Conservation (phyloP, 306 rosid genomes). For the Acacia acuminata region DNA sequence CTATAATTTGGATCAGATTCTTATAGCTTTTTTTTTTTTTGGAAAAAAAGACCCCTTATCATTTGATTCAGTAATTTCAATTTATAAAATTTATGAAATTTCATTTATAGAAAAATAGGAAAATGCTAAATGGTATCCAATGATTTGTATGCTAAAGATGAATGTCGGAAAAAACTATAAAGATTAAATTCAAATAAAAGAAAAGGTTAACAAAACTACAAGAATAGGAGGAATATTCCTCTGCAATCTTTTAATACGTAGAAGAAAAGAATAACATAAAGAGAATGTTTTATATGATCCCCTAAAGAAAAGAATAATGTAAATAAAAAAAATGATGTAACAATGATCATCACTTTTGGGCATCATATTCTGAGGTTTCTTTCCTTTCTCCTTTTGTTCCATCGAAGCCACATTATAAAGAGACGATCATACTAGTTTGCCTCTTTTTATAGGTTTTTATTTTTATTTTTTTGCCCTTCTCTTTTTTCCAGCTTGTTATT, state of each 20-base stretch:
- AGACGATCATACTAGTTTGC: not conserved
- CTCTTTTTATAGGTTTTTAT: not conserved
- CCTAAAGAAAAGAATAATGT: conserved; percentile 42
- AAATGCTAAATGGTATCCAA: too few relatives aligned
- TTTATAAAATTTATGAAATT: too few relatives aligned
- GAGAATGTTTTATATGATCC: conserved; percentile 16
- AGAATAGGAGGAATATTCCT: not conserved
- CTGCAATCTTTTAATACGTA: not conserved
- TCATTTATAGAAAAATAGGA: too few relatives aligned
- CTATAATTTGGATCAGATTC: too few relatives aligned
- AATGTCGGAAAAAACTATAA: not conserved
- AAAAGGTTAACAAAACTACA: not conserved
- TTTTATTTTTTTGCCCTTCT: not conserved
- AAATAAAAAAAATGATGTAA: not conserved
- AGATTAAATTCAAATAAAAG: too few relatives aligned
- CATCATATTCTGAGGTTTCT: not conserved
- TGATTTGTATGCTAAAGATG: too few relatives aligned
- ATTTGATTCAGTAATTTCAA: too few relatives aligned
- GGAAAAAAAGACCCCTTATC: too few relatives aligned
- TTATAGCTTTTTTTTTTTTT: too few relatives aligned
- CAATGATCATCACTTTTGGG: conserved; percentile 16
- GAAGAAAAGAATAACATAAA: conserved; percentile 2
- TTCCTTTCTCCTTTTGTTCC: not conserved
- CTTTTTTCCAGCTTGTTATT: not conserved
- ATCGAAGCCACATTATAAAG: conserved; percentile 2